Evolutionary conservation across 345 rosid species (phyloP).

Genomic region (Noccaea bulbosa): DNA sequence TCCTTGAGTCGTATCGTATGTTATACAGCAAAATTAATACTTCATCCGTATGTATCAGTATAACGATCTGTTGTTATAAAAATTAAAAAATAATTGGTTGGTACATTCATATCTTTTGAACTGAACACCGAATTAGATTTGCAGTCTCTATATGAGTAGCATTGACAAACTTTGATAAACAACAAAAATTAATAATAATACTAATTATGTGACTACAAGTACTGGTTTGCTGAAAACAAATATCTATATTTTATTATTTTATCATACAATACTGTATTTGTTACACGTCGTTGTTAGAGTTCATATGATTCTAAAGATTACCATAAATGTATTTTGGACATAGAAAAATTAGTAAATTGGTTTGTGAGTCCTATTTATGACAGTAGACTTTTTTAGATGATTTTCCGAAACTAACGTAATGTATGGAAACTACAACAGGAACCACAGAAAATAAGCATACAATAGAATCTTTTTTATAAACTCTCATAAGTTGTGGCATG

Average conservation of each 20-base stretch:
- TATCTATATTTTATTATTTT: neutral
- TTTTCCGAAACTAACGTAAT: neutral
- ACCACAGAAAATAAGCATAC: neutral
- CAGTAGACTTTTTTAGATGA: neutral
- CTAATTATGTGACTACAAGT: conserved; percentile 11
- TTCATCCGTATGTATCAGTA: conserved; percentile 5
- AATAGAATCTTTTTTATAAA: neutral
- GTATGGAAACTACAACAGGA: neutral
- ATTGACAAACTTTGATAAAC: neutral
- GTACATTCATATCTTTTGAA: neutral
- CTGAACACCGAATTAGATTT: neutral
- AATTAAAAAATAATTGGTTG: neutral
- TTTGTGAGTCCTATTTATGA: conserved; percentile 6
- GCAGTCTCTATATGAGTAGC: neutral
- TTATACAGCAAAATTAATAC: conserved; percentile 2
- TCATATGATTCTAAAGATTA: neutral
- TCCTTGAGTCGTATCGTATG: conserved; percentile 2
- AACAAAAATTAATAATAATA: neutral
- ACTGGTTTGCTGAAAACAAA: conserved; percentile 1
- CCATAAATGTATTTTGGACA: neutral
- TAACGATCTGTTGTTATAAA: neutral
- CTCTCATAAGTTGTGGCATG: conserved; percentile 4
- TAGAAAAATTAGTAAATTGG: neutral
- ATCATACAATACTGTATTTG: neutral
- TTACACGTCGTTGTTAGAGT: conserved; percentile 14